Percentiles rank a stretch among this genome's conserved stretches.
Evolutionary conservation across 352 stramenopile species (phyloP).

Genomic region (Phytophthora sansomeana): DNA sequence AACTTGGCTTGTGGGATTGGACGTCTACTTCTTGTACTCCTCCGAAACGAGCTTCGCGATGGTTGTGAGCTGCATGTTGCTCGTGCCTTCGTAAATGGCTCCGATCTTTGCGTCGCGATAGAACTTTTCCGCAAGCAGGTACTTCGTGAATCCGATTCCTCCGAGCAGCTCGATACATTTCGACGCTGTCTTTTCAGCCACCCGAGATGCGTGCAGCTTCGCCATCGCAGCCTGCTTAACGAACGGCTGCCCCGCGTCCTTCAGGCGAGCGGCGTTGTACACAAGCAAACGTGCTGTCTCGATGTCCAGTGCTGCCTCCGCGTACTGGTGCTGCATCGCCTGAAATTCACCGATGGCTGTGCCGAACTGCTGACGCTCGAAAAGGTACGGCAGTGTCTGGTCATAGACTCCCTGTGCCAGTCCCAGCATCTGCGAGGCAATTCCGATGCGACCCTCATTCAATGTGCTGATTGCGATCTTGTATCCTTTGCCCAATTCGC

Average conservation of each 20-base stretch:
- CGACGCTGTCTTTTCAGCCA: slow-evolving; percentile 95
- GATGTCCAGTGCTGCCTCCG: slow-evolving; percentile 95
- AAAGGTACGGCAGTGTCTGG: slow-evolving; percentile 96
- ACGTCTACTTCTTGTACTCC: slow-evolving; percentile 81
- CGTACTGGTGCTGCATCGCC: slow-evolving; percentile 97
- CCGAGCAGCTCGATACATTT: slow-evolving; percentile 97
- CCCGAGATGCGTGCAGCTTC: slow-evolving; percentile 95
- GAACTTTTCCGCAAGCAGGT: slow-evolving; percentile 96
- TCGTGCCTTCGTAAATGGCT: slow-evolving; percentile 98
- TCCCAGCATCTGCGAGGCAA: slow-evolving; percentile 97
- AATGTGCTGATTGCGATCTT: slow-evolving; percentile 98
- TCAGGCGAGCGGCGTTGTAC: slow-evolving; percentile 96
- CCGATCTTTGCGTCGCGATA: slow-evolving; percentile 98
- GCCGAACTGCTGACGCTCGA: slow-evolving; percentile 96
- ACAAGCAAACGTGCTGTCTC: slow-evolving; percentile 93
- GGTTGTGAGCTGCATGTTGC: slow-evolving; percentile 97
- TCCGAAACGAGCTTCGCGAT: slow-evolving; percentile 93
- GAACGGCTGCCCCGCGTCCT: slow-evolving; percentile 95
- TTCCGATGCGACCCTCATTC: slow-evolving; percentile 96
- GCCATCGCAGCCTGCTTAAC: slow-evolving; percentile 98
- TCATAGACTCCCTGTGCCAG: slow-evolving; percentile 97
- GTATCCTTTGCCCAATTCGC: slow-evolving; percentile 94
- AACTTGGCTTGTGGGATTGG: too few relatives aligned
- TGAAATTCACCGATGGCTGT: slow-evolving; percentile 95
- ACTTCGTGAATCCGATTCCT: slow-evolving; percentile 96